Evolutionary conservation across 2,329 filamentous ascomycete species (phyloP).

Genomic region (Penicillium paneum): DNA sequence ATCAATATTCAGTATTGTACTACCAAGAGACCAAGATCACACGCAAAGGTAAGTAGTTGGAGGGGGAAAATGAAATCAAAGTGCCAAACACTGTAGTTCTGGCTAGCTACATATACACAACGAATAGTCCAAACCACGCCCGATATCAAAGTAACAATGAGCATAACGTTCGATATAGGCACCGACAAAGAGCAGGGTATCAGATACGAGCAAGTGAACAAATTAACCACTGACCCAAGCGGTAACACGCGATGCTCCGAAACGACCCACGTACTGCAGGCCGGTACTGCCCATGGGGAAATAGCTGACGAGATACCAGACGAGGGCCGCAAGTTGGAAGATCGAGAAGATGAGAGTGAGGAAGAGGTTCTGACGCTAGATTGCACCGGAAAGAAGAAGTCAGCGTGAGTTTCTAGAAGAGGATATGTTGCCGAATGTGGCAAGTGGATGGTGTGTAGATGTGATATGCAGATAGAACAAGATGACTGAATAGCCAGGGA

Average conservation of each 20-base stretch:
- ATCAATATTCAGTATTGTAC: background rate
- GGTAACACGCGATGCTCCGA: slow-evolving; percentile 78
- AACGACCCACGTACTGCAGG: slow-evolving; percentile 78
- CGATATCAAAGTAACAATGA: background rate
- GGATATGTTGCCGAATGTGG: background rate
- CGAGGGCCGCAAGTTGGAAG: slow-evolving; percentile 74
- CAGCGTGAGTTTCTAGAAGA: slow-evolving; percentile 8
- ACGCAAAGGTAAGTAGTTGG: background rate
- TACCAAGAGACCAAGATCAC: background rate
- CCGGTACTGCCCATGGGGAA: slow-evolving; percentile 95
- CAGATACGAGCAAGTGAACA: background rate
- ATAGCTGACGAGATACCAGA: slow-evolving; percentile 96
- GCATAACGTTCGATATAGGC: background rate
- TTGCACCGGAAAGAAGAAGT: slow-evolving; percentile 14
- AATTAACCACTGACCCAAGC: slow-evolving; percentile 78
- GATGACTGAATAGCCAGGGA: slow-evolving; percentile 5
- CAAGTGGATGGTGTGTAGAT: slow-evolving; percentile 2
- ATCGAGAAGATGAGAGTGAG: slow-evolving; percentile 82
- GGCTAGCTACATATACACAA: background rate
- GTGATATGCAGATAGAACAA: slow-evolving; percentile 8
- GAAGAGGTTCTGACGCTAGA: slow-evolving; percentile 74
- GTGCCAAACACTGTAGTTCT: background rate
- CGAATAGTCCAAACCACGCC: background rate
- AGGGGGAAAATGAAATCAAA: background rate
- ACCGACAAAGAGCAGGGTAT: background rate